Evolutionary conservation across 768 basidiomycete species (phyloP).

Genomic region (Lepiota subincarnata): DNA sequence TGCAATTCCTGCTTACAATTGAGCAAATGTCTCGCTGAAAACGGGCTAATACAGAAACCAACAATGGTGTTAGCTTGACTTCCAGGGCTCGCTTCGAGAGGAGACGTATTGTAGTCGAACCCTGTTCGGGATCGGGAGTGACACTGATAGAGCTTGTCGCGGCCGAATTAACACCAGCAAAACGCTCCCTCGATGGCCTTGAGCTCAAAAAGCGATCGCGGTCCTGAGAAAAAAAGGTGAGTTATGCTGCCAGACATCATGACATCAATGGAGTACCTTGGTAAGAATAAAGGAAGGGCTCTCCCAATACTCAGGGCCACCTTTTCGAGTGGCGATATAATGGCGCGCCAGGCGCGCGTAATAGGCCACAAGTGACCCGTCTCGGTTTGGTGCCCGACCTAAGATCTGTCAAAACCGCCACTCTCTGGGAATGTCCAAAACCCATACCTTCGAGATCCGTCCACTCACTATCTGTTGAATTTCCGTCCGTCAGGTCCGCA

Average conservation of each 20-base stretch:
- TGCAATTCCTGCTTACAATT: slow-evolving; percentile 33
- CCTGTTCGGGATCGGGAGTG: slow-evolving; percentile 20
- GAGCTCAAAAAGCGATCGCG: background rate
- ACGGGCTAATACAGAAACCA: slow-evolving; percentile 36
- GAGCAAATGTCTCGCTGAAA: slow-evolving; percentile 45
- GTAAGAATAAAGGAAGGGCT: slow-evolving; percentile 41
- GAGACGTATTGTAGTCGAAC: slow-evolving; percentile 38
- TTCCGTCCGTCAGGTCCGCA: slow-evolving; percentile 58
- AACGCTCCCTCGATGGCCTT: background rate
- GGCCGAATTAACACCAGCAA: background rate
- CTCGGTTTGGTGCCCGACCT: slow-evolving; percentile 11
- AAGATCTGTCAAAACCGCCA: background rate
- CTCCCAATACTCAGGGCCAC: slow-evolving; percentile 40
- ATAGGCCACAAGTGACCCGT: slow-evolving; percentile 31
- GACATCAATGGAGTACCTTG: slow-evolving; percentile 30
- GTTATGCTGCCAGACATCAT: slow-evolving; percentile 20
- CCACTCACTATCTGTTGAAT: slow-evolving; percentile 46
- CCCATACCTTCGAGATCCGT: slow-evolving; percentile 39
- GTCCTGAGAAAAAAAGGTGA: slow-evolving; percentile 15
- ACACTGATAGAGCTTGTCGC: slow-evolving; percentile 1
- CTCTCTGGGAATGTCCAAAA: background rate
- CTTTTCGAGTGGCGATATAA: slow-evolving; percentile 35
- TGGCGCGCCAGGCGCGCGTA: slow-evolving; percentile 48
- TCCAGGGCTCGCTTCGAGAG: slow-evolving; percentile 32
- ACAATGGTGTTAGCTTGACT: slow-evolving; percentile 52